phyloP scores from a whole-genome alignment of 306 rosid genomes.

The Castanea sativa region DNA sequence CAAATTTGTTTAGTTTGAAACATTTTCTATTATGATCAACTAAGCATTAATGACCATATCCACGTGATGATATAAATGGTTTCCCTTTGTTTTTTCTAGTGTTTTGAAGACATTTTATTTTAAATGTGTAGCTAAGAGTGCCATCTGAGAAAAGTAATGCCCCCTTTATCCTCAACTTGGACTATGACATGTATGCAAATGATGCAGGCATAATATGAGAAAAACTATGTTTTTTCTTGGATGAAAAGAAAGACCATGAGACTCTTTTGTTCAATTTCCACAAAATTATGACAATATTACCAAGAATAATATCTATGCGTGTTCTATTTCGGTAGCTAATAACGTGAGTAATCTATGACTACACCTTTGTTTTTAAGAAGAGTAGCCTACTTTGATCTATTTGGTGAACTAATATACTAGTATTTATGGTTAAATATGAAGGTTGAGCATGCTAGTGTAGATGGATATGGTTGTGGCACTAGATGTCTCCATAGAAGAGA shows the following conservation, averaged over 20 bases:
- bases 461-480: conserved; percentile 62
- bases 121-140: conserved; percentile 50
- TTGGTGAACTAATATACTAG: background rate
- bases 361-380: background rate
- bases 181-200: conserved; percentile 69
- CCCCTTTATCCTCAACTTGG: conserved; percentile 62
- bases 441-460: conserved; percentile 48
- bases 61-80: no score
- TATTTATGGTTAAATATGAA: conserved; percentile 14
- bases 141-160: conserved; percentile 65
- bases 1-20: no score
- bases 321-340: background rate
- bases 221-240: conserved; percentile 59
- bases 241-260: conserved; percentile 47
- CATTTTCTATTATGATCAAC: no score
- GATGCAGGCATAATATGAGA: conserved; percentile 44
- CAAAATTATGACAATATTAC: conserved; percentile 44
- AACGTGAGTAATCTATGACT: conserved; percentile 23
- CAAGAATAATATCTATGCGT: conserved; percentile 46
- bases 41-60: background rate
- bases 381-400: background rate
- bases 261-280: conserved; percentile 59
- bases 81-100: background rate
- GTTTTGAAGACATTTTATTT: background rate
- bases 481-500: conserved; percentile 74